Conservation (phyloP, 305 asterid genomes). For the Fraxinus platypoda region DNA sequence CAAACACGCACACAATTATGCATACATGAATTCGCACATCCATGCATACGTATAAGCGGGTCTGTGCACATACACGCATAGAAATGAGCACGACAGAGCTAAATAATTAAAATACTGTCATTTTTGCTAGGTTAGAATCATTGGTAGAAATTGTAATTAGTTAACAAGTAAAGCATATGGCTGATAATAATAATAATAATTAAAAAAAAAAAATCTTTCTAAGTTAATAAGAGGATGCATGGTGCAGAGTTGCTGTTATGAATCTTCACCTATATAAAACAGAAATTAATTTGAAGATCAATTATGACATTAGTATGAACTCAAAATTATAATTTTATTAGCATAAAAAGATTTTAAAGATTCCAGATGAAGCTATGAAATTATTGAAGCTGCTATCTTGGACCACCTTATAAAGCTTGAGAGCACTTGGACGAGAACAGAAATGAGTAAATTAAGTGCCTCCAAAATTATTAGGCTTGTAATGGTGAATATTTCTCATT, state of each 20-base stretch:
- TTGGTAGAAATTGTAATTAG: background rate
- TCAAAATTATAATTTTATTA: background rate
- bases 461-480: background rate
- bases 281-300: conserved; percentile 1
- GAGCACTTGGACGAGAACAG: background rate
- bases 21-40: background rate
- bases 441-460: background rate
- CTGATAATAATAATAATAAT: background rate
- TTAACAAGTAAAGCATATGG: background rate
- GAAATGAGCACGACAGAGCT: background rate
- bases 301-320: background rate
- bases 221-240: background rate
- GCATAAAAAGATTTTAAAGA: conserved; percentile 7
- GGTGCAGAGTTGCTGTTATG: background rate
- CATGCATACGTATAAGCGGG: background rate
- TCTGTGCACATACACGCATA: background rate
- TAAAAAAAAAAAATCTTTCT: background rate
- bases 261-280: conserved; percentile 5
- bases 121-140: background rate
- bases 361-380: background rate
- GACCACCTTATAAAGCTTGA: background rate
- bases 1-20: background rate
- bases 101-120: background rate
- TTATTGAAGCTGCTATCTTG: background rate
- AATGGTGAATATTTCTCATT: background rate